Conservation (phyloP, 768 basidiomycete species). For the Tulasnella sp. region DNA sequence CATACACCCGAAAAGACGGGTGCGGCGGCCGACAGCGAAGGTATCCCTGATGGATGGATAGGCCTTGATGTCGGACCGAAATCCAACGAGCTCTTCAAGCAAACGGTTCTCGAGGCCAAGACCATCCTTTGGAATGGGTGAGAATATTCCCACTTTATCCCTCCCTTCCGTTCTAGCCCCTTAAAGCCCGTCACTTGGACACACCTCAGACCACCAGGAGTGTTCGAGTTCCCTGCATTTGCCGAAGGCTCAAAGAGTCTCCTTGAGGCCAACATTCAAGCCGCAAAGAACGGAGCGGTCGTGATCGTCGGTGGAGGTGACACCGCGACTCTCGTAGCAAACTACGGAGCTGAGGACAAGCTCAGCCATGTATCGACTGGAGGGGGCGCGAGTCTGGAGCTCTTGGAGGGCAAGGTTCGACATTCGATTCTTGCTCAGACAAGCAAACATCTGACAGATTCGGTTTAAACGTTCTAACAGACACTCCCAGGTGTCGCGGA, state of each 20-base stretch:
- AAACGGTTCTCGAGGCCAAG: conserved; percentile 77
- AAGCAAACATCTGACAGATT: conserved; percentile 17
- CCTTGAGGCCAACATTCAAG: conserved; percentile 77
- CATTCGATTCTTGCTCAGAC: neutral
- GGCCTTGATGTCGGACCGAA: conserved; percentile 88
- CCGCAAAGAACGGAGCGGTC: conserved; percentile 72
- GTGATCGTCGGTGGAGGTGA: conserved; percentile 96
- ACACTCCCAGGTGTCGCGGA: conserved; percentile 85
- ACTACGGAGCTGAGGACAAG: conserved; percentile 72
- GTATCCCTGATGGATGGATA: conserved; percentile 90
- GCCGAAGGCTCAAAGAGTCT: conserved; percentile 74
- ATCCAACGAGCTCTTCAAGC: conserved; percentile 66
- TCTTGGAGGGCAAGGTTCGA: conserved; percentile 92
- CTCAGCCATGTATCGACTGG: conserved; percentile 96
- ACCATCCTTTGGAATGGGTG: conserved; percentile 97
- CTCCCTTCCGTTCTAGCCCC: too few species aligned
- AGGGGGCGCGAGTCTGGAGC: conserved; percentile 85
- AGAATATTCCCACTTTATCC: conserved; percentile 19
- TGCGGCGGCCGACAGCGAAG: conserved; percentile 64
- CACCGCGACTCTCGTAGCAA: conserved; percentile 92
- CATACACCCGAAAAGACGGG: conserved; percentile 41
- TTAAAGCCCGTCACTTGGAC: neutral
- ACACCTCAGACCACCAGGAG: conserved; percentile 83
- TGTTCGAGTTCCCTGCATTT: conserved; percentile 94
- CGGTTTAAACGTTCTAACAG: too few species aligned